Conservation (phyloP, 306 rosid species). For the Gillenia trifoliata region DNA sequence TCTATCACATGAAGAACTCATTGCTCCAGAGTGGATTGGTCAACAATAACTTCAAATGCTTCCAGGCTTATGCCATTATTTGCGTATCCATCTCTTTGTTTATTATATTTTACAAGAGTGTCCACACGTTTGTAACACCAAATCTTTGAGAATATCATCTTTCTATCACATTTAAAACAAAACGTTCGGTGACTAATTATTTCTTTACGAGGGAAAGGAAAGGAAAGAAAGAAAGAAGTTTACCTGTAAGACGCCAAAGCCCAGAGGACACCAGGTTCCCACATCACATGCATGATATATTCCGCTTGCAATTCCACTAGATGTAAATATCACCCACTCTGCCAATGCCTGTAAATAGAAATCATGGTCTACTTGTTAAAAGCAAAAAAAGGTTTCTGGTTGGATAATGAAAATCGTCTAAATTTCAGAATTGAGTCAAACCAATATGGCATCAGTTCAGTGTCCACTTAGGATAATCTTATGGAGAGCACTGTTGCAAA, state of each 20-base stretch:
- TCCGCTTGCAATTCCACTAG: conserved; percentile 86
- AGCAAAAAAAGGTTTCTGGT: not conserved
- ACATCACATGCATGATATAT: conserved; percentile 97
- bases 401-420: not conserved
- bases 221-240: conserved; percentile 19
- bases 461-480: not conserved
- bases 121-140: not conserved
- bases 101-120: not conserved
- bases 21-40: no score
- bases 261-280: conserved; percentile 88
- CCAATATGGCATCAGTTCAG: not conserved
- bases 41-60: not conserved
- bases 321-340: conserved; percentile 81
- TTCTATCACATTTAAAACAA: not conserved
- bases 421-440: not conserved
- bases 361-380: conserved; percentile 11
- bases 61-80: not conserved
- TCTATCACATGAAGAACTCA: no score
- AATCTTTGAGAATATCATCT: not conserved
- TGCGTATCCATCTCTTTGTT: not conserved
- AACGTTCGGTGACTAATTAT: not conserved
- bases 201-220: not conserved
- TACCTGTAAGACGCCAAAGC: conserved; percentile 73
- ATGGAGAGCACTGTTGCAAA: not conserved
- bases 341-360: conserved; percentile 67